A percentile compares a stretch with the other conserved stretches of the same genome.
phyloP scores from a whole-genome alignment of 768 basidiomycete genomes.

The Paxillus rubicundulus region DNA sequence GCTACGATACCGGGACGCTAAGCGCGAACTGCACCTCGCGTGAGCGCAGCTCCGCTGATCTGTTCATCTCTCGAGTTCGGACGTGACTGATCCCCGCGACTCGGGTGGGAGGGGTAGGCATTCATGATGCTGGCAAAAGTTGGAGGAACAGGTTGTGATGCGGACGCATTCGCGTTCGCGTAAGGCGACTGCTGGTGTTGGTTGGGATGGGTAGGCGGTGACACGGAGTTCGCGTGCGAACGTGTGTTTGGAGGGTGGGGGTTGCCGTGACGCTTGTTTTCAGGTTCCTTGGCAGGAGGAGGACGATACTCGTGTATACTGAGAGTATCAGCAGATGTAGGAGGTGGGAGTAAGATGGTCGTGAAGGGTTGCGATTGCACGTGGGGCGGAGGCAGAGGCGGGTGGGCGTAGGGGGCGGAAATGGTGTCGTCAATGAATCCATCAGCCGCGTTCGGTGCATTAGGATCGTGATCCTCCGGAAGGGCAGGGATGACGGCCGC shows the following conservation, averaged over 20 bases:
- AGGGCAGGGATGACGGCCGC: constrained; percentile 80
- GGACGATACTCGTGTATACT: constrained; percentile 34
- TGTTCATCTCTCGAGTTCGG: constrained; percentile 27
- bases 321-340: constrained; percentile 24
- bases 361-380: constrained; percentile 25
- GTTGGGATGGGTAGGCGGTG: constrained; percentile 22
- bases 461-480: constrained; percentile 65
- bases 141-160: constrained; percentile 40
- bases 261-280: constrained; percentile 16
- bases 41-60: constrained; percentile 14
- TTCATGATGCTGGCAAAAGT: constrained; percentile 72
- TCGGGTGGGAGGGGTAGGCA: constrained; percentile 49
- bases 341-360: constrained; percentile 32
- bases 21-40: constrained; percentile 11
- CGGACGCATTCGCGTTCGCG: constrained; percentile 8
- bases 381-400: constrained; percentile 14
- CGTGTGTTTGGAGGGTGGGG: constrained; percentile 12
- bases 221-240: constrained; percentile 14
- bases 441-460: constrained; percentile 25
- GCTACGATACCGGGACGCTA: constrained; percentile 1
- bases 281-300: constrained; percentile 19
- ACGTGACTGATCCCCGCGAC: constrained; percentile 26
- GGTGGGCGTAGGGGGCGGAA: constrained; percentile 16
- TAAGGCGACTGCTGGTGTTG: constrained; percentile 24
- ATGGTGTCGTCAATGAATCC: constrained; percentile 23